phyloP scores from a whole-genome alignment of 306 rosid genomes.

The Arachis hypogaea region DNA sequence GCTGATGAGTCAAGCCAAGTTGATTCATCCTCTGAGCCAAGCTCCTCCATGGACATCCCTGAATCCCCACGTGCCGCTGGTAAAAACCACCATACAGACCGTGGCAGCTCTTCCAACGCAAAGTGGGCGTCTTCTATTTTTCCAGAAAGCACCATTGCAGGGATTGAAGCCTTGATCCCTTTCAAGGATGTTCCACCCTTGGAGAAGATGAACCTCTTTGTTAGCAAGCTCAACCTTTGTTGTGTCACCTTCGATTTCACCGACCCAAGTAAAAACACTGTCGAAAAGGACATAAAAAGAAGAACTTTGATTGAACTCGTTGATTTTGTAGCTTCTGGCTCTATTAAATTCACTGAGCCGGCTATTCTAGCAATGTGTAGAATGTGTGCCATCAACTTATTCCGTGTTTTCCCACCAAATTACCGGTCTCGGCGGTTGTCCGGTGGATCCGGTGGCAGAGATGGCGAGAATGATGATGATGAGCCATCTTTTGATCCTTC shows the following conservation, averaged over 20 bases:
- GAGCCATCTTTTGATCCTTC: conserved; percentile 99
- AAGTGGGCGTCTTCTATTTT: conserved; percentile 77
- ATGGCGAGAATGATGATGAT: conserved; percentile 42
- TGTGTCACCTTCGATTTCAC: conserved; percentile 78
- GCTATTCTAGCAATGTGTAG: conserved; percentile 79
- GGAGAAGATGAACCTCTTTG: conserved; percentile 83
- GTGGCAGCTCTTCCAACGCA: conserved; percentile 40
- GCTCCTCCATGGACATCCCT: background rate
- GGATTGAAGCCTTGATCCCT: conserved; percentile 82
- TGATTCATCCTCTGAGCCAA: conserved; percentile 60
- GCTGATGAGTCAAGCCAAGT: conserved; percentile 49
- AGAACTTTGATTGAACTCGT: conserved; percentile 90
- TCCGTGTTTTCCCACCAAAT: conserved; percentile 76
- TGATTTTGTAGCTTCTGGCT: conserved; percentile 81
- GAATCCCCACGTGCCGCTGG: conserved; percentile 1
- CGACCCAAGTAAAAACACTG: conserved; percentile 76
- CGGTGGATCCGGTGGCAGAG: conserved; percentile 80
- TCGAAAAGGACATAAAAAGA: conserved; percentile 87
- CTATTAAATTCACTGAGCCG: conserved; percentile 77
- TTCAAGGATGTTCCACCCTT: conserved; percentile 84
- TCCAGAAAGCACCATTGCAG: conserved; percentile 76
- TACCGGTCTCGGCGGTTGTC: conserved; percentile 77
- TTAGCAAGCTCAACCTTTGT: conserved; percentile 85
- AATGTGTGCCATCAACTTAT: conserved; percentile 83
- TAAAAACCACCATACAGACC: conserved; percentile 40